A percentile compares a stretch with the other conserved stretches of the same genome.
Conservation (phyloP, 768 basidiomycete species). For the Trametes cubensis region DNA sequence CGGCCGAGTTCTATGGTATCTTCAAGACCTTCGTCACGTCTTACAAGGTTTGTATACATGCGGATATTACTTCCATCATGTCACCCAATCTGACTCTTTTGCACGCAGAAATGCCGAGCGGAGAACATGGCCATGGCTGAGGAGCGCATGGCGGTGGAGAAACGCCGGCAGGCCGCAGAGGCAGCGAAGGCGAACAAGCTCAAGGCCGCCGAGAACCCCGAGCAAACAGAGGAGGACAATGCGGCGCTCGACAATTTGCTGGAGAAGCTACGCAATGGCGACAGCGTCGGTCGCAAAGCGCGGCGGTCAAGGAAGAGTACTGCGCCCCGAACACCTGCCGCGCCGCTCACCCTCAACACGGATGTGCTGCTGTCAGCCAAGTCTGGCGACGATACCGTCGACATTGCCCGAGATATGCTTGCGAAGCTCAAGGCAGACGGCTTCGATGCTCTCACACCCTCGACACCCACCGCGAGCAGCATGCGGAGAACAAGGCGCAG, state of each 20-base stretch:
- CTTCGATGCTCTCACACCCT: conserved; percentile 24
- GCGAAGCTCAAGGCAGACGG: conserved; percentile 67
- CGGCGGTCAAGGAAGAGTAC: conserved; percentile 50
- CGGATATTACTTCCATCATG: background rate
- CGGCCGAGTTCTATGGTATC: conserved; percentile 92
- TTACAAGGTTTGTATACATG: conserved; percentile 61
- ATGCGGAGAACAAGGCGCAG: conserved; percentile 26
- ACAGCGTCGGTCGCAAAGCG: conserved; percentile 59
- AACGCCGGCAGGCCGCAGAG: conserved; percentile 68
- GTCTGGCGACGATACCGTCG: conserved; percentile 47
- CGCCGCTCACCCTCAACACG: conserved; percentile 39
- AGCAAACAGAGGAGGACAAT: conserved; percentile 54
- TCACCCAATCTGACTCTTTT: background rate
- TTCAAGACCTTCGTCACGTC: conserved; percentile 98
- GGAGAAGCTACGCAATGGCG: conserved; percentile 72
- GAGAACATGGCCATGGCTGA: conserved; percentile 79
- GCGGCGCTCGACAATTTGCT: conserved; percentile 68
- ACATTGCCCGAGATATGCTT: conserved; percentile 75
- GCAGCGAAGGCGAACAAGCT: conserved; percentile 60
- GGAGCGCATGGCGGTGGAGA: conserved; percentile 67
- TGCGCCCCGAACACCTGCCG: conserved; percentile 34
- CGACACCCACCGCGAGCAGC: conserved; percentile 26
- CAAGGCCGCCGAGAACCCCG: conserved; percentile 46
- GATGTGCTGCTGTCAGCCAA: conserved; percentile 35
- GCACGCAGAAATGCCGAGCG: conserved; percentile 76